Percentiles rank a stretch among this genome's conserved stretches.
phyloP scores from a whole-genome alignment of 2,329 filamentous ascomycete genomes.

The Akanthomyces muscarius region DNA sequence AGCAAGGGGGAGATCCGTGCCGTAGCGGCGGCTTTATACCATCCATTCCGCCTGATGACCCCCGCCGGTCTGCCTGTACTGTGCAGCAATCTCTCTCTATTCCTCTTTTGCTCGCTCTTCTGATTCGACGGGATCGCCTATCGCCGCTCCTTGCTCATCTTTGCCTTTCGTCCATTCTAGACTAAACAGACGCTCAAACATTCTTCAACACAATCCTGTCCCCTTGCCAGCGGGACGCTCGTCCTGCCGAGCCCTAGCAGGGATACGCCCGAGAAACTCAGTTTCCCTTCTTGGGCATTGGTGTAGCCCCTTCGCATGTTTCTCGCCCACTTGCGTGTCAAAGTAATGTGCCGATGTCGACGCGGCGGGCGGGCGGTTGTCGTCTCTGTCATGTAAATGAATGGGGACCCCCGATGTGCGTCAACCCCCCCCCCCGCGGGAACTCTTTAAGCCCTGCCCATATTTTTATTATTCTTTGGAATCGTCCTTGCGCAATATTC shows the following conservation, averaged over 20 bases:
- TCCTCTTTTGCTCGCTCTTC: neutral
- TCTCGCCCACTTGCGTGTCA: constrained; percentile 2
- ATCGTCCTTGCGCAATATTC: neutral
- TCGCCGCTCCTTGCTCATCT: neutral
- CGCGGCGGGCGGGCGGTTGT: neutral
- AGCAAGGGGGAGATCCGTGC: constrained; percentile 11
- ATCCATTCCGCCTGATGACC: neutral
- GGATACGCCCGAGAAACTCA: constrained; percentile 9
- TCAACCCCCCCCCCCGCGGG: neutral
- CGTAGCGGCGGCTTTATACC: neutral
- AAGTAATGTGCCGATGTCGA: constrained; percentile 10
- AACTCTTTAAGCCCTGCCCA: neutral
- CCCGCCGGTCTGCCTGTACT: neutral
- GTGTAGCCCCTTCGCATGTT: neutral
- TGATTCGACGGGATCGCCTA: neutral
- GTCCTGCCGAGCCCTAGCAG: constrained; percentile 3
- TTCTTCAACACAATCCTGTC: constrained; percentile 2
- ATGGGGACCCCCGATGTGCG: neutral
- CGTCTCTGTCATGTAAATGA: neutral
- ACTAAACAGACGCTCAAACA: constrained; percentile 1
- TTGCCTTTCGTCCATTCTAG: neutral
- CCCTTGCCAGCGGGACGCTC: constrained; percentile 6
- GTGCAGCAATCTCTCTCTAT: neutral
- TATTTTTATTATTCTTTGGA: neutral
- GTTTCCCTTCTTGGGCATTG: constrained; percentile 4